phyloP scores from a whole-genome alignment of 2,329 filamentous ascomycete species.

The Neonectria coccinea region DNA sequence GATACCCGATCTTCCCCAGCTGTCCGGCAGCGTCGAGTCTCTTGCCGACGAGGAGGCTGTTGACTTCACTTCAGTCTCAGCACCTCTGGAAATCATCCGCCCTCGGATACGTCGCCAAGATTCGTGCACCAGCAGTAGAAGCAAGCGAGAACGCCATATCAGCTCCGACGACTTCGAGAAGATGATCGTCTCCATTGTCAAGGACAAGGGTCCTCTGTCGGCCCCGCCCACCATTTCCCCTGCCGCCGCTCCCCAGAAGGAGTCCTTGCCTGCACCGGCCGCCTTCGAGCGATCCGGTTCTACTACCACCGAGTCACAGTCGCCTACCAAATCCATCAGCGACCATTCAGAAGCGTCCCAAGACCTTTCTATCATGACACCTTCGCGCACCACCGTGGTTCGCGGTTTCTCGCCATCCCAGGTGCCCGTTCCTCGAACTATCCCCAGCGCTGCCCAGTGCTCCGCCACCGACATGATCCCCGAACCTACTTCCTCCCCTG shows the following conservation, averaged over 20 bases:
- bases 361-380: conserved; percentile 44
- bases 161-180: conserved; percentile 93
- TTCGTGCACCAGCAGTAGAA: conserved; percentile 76
- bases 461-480: conserved; percentile 69
- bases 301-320: conserved; percentile 58
- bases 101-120: conserved; percentile 79
- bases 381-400: conserved; percentile 66
- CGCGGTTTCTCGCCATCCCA: conserved; percentile 87
- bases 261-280: conserved; percentile 51
- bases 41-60: conserved; percentile 75
- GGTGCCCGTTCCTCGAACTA: conserved; percentile 61
- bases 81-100: conserved; percentile 69
- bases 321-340: conserved; percentile 71
- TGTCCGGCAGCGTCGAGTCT: conserved; percentile 84
- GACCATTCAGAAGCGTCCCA: conserved; percentile 46
- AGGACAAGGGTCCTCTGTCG: conserved; percentile 76
- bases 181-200: conserved; percentile 93
- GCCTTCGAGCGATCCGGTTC: conserved; percentile 57
- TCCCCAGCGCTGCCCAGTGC: conserved; percentile 62
- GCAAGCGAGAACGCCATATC: conserved; percentile 87
- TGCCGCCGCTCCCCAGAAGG: conserved; percentile 55
- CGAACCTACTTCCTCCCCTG: conserved; percentile 67
- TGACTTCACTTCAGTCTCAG: conserved; percentile 66
- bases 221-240: conserved; percentile 48
- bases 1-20: conserved; percentile 72